These are phyloP conservation scores for Suillus subaureus DNA, from an alignment of 768 basidiomycete genomes.

Conservation along the genomic window DNA sequence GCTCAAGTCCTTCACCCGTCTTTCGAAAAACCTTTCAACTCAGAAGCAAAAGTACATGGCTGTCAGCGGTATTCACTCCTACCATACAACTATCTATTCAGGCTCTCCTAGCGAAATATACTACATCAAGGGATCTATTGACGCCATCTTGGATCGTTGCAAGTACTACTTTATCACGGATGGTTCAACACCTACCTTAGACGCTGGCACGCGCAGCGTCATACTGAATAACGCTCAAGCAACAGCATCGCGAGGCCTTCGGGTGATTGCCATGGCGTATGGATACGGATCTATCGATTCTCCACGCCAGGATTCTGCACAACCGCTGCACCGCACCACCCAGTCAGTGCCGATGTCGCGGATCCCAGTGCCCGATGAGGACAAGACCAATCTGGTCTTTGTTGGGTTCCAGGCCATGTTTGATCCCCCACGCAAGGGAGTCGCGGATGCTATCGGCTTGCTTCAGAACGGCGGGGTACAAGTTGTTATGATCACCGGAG, in stretches of 20 bases:
- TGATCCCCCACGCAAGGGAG: conserved; percentile 92
- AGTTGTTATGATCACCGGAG: conserved; percentile 98
- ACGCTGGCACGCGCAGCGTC: conserved; percentile 63
- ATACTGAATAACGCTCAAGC: conserved; percentile 73
- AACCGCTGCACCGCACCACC: conserved; percentile 20
- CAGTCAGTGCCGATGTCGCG: conserved; percentile 28
- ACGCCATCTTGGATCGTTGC: conserved; percentile 83
- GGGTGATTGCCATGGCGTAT: conserved; percentile 92
- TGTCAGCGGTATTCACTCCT: conserved; percentile 69
- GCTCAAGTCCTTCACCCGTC: conserved; percentile 62
- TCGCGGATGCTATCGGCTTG: conserved; percentile 83
- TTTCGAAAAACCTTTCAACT: conserved; percentile 87
- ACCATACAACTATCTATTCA: conserved; percentile 30
- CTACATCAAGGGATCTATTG: conserved; percentile 93
- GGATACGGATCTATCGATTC: conserved; percentile 65
- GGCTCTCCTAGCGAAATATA: conserved; percentile 66
- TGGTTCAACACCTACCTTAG: conserved; percentile 82
- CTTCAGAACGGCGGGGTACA: conserved; percentile 88
- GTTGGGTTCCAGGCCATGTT: conserved; percentile 94
- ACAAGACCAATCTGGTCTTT: conserved; percentile 70
- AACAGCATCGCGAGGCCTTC: conserved; percentile 74
- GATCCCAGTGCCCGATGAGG: conserved; percentile 37
- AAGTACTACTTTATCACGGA: conserved; percentile 89
- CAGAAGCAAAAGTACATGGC: conserved; percentile 95
- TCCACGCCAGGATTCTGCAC: conserved; percentile 22